A percentile compares a stretch with the other conserved stretches of the same genome.
Conservation (phyloP, 768 basidiomycete genomes). For the Kwoniella sp. region DNA sequence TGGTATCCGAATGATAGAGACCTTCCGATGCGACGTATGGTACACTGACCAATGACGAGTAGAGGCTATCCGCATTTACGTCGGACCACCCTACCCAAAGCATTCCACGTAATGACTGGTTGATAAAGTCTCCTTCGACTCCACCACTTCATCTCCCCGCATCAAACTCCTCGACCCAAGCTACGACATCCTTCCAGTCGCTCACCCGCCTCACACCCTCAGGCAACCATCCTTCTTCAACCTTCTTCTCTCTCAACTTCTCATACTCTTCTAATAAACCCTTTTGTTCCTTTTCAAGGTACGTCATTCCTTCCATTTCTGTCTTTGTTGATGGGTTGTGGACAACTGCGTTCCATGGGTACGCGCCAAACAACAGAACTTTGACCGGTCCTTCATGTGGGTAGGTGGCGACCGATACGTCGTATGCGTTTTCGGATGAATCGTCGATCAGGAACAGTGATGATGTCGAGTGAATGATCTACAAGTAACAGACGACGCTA, state of each 20-base stretch:
- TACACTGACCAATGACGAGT: too few species aligned
- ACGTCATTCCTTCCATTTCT: slow-evolving; percentile 43
- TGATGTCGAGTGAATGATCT: slow-evolving; percentile 68
- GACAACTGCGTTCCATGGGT: slow-evolving; percentile 72
- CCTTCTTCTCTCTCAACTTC: slow-evolving; percentile 63
- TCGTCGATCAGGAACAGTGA: slow-evolving; percentile 76
- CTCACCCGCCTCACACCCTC: slow-evolving; percentile 63
- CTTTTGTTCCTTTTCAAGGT: slow-evolving; percentile 38
- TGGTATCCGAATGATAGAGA: too few species aligned
- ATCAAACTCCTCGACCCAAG: slow-evolving; percentile 38
- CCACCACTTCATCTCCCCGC: background rate
- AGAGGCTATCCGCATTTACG: too few species aligned
- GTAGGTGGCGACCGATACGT: slow-evolving; percentile 61
- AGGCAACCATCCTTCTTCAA: slow-evolving; percentile 59
- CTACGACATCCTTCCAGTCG: slow-evolving; percentile 64
- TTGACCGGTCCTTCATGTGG: slow-evolving; percentile 64
- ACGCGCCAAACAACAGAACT: slow-evolving; percentile 73
- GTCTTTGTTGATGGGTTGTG: slow-evolving; percentile 20
- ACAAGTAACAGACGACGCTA: background rate
- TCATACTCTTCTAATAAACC: slow-evolving; percentile 57
- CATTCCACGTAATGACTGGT: too few species aligned
- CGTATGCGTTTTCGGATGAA: slow-evolving; percentile 73
- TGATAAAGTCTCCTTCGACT: too few species aligned
- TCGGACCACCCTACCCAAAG: too few species aligned
- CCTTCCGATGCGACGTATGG: too few species aligned